These are phyloP conservation scores for Terfezia boudieri DNA, from an alignment of 495 filamentous ascomycete genomes.

Conservation along the genomic window DNA sequence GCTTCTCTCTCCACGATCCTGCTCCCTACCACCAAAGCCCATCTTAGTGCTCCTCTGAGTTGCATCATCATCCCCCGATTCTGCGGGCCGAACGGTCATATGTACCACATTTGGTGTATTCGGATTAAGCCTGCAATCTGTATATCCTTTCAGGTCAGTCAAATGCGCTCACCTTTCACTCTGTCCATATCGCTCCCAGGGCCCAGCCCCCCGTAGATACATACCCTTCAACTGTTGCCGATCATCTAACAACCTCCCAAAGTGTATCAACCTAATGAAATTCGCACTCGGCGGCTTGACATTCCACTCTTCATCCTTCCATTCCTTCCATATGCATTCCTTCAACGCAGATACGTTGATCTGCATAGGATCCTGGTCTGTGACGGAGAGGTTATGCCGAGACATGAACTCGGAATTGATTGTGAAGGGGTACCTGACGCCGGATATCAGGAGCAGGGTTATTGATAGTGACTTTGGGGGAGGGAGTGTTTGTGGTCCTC, in stretches of 20 bases:
- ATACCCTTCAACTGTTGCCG: constrained; percentile 14
- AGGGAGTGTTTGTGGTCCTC: constrained; percentile 2
- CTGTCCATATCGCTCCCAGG: no score
- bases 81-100: constrained; percentile 17
- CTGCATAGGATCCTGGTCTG: constrained; percentile 12
- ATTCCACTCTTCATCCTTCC: constrained; percentile 19
- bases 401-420: constrained; percentile 44
- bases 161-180: neutral
- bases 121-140: constrained; percentile 16
- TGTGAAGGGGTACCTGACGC: constrained; percentile 21
- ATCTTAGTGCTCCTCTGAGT: constrained; percentile 15
- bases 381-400: constrained; percentile 21
- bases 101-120: constrained; percentile 18
- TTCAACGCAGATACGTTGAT: constrained; percentile 18
- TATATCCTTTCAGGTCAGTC: neutral
- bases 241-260: constrained; percentile 16
- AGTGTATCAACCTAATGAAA: constrained; percentile 18
- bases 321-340: constrained; percentile 20
- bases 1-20: constrained; percentile 4
- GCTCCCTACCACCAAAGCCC: constrained; percentile 4
- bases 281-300: constrained; percentile 17
- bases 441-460: constrained; percentile 16
- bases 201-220: neutral
- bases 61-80: constrained; percentile 16
- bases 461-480: constrained; percentile 9